These are phyloP conservation scores for Claviceps quebecensis DNA, from an alignment of 2,329 filamentous ascomycete genomes.

Conservation along the genomic window DNA sequence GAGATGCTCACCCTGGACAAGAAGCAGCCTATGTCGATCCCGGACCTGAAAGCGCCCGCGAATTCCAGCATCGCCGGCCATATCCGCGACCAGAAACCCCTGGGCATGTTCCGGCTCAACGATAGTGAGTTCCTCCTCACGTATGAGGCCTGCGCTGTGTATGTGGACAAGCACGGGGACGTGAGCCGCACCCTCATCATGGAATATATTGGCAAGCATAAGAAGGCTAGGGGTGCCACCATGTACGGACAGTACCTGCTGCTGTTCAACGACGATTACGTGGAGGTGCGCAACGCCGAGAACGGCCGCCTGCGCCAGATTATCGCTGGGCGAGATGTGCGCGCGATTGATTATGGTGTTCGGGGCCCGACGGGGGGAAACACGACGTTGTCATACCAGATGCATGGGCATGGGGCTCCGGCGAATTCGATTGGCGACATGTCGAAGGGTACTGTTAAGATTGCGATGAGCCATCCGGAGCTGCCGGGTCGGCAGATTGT, in stretches of 20 bases:
- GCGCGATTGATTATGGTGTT: conserved; percentile 76
- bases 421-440: conserved; percentile 26
- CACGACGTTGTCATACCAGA: conserved; percentile 20
- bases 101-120: conserved; percentile 93
- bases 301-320: conserved; percentile 90
- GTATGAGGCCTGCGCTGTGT: conserved; percentile 93
- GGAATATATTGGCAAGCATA: conserved; percentile 89
- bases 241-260: conserved; percentile 86
- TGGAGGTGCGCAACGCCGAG: conserved; percentile 92
- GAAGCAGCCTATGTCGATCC: conserved; percentile 88
- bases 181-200: conserved; percentile 89
- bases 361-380: conserved; percentile 43
- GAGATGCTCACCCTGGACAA: conserved; percentile 95
- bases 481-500: conserved; percentile 73
- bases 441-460: conserved; percentile 69
- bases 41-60: conserved; percentile 64
- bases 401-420: conserved; percentile 21
- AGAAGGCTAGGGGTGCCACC: conserved; percentile 66
- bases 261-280: conserved; percentile 90
- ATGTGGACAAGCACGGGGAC: conserved; percentile 96
- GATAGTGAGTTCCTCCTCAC: conserved; percentile 85
- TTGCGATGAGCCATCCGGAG: conserved; percentile 90
- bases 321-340: conserved; percentile 80
- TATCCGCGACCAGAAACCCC: conserved; percentile 67
- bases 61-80: conserved; percentile 76